Percentiles rank a stretch among this genome's conserved stretches.
phyloP scores from a whole-genome alignment of 2,329 filamentous ascomycete genomes.

The Colletotrichum incanum region DNA sequence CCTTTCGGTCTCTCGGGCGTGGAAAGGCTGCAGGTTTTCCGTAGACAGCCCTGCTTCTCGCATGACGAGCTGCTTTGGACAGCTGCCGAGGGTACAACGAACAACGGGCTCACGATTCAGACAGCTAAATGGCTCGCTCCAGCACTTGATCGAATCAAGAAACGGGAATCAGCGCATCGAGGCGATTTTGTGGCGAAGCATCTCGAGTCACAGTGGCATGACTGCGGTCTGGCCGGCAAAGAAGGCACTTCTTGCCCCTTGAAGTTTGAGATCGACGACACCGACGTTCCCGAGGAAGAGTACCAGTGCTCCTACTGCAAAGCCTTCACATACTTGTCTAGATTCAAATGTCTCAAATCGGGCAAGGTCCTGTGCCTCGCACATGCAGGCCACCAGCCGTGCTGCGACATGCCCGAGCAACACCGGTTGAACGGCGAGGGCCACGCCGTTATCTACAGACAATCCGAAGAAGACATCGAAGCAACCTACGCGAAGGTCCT shows the following conservation, averaged over 20 bases:
- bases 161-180: slow-evolving; percentile 80
- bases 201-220: slow-evolving; percentile 67
- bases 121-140: slow-evolving; percentile 96
- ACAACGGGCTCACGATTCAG: slow-evolving; percentile 78
- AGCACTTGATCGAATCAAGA: slow-evolving; percentile 83
- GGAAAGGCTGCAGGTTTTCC: slow-evolving; percentile 87
- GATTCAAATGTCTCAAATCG: slow-evolving; percentile 87
- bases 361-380: slow-evolving; percentile 87
- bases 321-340: slow-evolving; percentile 89
- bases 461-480: slow-evolving; percentile 79
- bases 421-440: slow-evolving; percentile 79
- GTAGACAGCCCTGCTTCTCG: slow-evolving; percentile 95
- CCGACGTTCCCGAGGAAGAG: slow-evolving; percentile 89
- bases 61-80: slow-evolving; percentile 96
- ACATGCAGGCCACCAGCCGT: slow-evolving; percentile 86
- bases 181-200: slow-evolving; percentile 79
- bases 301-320: slow-evolving; percentile 95
- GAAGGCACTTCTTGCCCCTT: slow-evolving; percentile 71
- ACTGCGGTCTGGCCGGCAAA: slow-evolving; percentile 67
- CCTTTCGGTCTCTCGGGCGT: slow-evolving; percentile 90
- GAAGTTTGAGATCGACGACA: slow-evolving; percentile 76
- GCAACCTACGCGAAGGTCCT: slow-evolving; percentile 81
- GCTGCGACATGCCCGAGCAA: slow-evolving; percentile 79
- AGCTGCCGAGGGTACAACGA: slow-evolving; percentile 84
- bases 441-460: slow-evolving; percentile 84